These are phyloP conservation scores for Striga hermonthica DNA, from an alignment of 305 asterid species.

Conservation along the genomic window DNA sequence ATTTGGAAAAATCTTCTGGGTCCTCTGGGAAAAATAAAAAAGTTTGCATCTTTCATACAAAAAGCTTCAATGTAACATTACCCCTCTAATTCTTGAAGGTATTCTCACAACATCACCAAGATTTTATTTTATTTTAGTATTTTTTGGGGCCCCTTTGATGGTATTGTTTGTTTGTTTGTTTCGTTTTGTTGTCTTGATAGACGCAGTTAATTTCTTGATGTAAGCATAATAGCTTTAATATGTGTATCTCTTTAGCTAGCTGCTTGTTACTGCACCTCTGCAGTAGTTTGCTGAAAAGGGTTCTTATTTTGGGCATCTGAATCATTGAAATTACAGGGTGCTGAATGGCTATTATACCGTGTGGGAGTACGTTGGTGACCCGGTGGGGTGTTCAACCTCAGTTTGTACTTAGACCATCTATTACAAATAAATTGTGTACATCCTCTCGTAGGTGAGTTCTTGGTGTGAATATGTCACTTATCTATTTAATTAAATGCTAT, in stretches of 20 bases:
- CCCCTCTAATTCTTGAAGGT: neutral
- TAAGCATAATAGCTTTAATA: neutral
- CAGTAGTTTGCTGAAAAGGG: neutral
- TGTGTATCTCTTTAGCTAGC: neutral
- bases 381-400: slow-evolving; percentile 82
- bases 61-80: too few species aligned
- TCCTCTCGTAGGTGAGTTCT: slow-evolving; percentile 48
- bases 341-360: slow-evolving; percentile 86
- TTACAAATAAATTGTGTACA: slow-evolving; percentile 36
- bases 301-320: slow-evolving; percentile 8
- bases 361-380: slow-evolving; percentile 77
- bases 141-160: too few species aligned
- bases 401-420: slow-evolving; percentile 38
- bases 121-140: too few species aligned
- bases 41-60: too few species aligned
- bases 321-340: slow-evolving; percentile 33
- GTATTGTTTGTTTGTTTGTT: neutral
- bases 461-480: slow-evolving; percentile 23
- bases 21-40: neutral
- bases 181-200: neutral
- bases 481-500: neutral
- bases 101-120: neutral
- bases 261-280: neutral
- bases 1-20: too few species aligned
- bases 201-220: neutral